Evolutionary conservation across 2,329 filamentous ascomycete genomes (phyloP).

Genomic region (Plenodomus tracheiphilus): DNA sequence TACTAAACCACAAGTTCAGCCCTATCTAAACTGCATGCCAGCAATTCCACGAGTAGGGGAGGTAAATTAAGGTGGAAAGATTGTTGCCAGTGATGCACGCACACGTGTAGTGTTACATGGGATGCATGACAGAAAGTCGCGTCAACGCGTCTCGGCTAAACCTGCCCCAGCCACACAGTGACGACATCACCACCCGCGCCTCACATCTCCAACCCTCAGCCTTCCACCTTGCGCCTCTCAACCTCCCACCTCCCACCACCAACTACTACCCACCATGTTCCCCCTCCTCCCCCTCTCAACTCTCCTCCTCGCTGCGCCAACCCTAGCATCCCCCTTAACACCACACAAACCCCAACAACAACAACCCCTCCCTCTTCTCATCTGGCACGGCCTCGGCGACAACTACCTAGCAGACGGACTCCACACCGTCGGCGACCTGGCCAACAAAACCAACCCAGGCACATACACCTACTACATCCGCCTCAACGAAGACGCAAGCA

Average conservation of each 20-base stretch:
- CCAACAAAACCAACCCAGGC: slow-evolving; percentile 73
- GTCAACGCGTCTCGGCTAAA: not conserved
- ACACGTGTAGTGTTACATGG: no score
- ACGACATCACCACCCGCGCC: not conserved
- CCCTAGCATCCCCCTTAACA: slow-evolving; percentile 17
- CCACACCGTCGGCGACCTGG: slow-evolving; percentile 69
- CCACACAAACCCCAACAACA: slow-evolving; percentile 13
- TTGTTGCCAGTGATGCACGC: no score
- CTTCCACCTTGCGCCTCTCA: slow-evolving; percentile 13
- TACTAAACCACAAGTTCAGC: no score
- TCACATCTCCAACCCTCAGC: slow-evolving; percentile 1
- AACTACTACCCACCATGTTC: slow-evolving; percentile 21
- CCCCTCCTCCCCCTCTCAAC: slow-evolving; percentile 25
- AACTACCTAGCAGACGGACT: slow-evolving; percentile 77
- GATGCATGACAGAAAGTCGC: not conserved
- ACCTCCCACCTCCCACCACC: slow-evolving; percentile 7
- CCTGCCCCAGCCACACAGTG: not conserved
- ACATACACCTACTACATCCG: slow-evolving; percentile 82
- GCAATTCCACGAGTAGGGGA: no score
- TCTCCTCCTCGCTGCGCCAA: slow-evolving; percentile 20
- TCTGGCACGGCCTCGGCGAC: slow-evolving; percentile 91
- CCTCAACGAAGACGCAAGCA: slow-evolving; percentile 65
- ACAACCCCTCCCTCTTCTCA: slow-evolving; percentile 73
- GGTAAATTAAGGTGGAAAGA: no score
- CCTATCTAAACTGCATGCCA: no score